Evolutionary conservation across 495 filamentous ascomycete species (phyloP), one percentile per base, ranked within the genome.

Genomic region (Acidomyces sp.): DNA sequence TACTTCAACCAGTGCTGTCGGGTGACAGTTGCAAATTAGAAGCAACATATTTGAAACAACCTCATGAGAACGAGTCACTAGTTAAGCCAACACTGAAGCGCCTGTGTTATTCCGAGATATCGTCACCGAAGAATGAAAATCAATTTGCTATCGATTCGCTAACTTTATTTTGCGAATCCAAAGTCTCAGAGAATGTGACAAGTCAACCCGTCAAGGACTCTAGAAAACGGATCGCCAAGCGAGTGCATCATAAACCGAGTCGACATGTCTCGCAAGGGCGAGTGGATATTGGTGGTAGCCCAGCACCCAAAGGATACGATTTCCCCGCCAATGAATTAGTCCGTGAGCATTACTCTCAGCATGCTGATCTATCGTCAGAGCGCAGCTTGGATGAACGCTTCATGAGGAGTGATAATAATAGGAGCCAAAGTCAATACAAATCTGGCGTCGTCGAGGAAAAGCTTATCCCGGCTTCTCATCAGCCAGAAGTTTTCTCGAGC

Each of bases 221-320:
- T n/a, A n/a, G n/a, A n/a, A n/a, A n/a, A n/a, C n/a, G n/a, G n/a
- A n/a, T n/a, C n/a, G n/a, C n/a, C 15, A 28, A 30, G 26, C 12
- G 24, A 11, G 26, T 17, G 1, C n/a, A 15, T 2, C 46, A 37
- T 5, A 51, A 51, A 18, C 24, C 34, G 3, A 43, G 37, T 20
- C 23, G 43, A 20, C 26, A 41, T 13, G 39, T 17, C 3, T 52
- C 48, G 12, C 34, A 47, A 28, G 44, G 48, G 18, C 39, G 21
- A 1, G 48, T 47, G 12, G 48, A 52, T 31, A 39, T 46, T 12
- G 21, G 37, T 9, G 48, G 48, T 17, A 52, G 48, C 23, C 48
- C 48, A 3, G 34, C 47, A 3, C 48, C 48, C 16, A 41, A 40
- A 20, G 34, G 33, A 15, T 36, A 46, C 34, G 35, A 39, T 1